Base-by-base conservation (phyloP, 306 rosid genomes). In the Cucumis cinereus region DNA sequence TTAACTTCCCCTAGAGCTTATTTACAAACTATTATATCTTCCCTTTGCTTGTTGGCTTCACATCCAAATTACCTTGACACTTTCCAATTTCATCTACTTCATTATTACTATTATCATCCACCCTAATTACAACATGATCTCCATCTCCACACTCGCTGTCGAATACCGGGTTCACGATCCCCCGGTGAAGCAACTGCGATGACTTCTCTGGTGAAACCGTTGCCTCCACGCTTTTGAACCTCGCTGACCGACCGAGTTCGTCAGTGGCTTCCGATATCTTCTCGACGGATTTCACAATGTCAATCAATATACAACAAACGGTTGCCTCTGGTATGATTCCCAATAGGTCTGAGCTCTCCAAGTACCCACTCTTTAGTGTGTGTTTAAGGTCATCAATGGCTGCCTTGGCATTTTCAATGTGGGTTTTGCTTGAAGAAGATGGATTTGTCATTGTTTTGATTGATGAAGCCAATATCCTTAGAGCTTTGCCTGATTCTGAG, bases 221-320 rank as follows among this genome's bases (percentile, higher is more conserved):
- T 15, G 85, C 59, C 70, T 88, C 86, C 33, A n/a, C 77, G 12
- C 47, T 77, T 81, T 87, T 87, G 86, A 91, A 93, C 59, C 83
- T 82, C 3, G 97, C 97, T 45, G 76, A 69, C 7, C 78, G 78
- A 19, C 97, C 86, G 53, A 93, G 97, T 74, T 93, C 94, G 6
- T 77, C 79, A 76, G 90, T 90, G 17, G 92, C 77, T 20, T 85
- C 85, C 57, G 86, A 85, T 8, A 91, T 88, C 61, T 87, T 84
- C 72, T 91, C 94, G 24, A 87, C 94, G 1, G 86, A 79, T 19
- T 83, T 81, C 11, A 88, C 89, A 74, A 90, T 90, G 77, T 93
- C 94, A 71, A 78, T 82, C 14, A 93, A 84, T 20, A 88, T 82
- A 70, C 92, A 81, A 49, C 90, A 89, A 74, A 88, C 87, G 16